A percentile compares a stretch with the other conserved stretches of the same genome.
phyloP scores from a whole-genome alignment of 495 filamentous ascomycete species.

The Penicillium canescens region DNA sequence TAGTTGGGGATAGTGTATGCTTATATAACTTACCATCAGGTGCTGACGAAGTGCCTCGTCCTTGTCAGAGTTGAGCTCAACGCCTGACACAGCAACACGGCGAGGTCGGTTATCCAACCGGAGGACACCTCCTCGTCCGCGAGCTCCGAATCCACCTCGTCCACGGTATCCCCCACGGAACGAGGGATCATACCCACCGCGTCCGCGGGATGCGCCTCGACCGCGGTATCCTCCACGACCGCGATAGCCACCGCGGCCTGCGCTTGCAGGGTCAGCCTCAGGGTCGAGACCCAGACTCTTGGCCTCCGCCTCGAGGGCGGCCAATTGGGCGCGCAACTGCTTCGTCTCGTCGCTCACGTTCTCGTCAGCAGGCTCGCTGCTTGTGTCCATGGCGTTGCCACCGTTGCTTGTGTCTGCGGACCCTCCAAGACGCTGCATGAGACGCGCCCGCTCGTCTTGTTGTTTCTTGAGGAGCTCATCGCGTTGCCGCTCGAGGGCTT shows the following conservation, averaged over 20 bases:
- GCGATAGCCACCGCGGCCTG: conserved; percentile 35
- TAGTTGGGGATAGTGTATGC: not conserved
- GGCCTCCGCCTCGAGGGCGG: conserved; percentile 82
- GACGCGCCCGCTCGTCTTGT: conserved; percentile 70
- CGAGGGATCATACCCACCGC: conserved; percentile 45
- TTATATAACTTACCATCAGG: conserved; percentile 67
- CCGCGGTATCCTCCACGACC: conserved; percentile 49
- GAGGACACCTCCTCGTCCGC: conserved; percentile 56
- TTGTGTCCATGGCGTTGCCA: conserved; percentile 11
- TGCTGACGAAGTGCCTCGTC: conserved; percentile 86
- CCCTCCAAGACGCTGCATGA: conserved; percentile 62
- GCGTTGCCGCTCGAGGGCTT: conserved; percentile 73
- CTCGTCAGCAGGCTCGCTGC: conserved; percentile 33
- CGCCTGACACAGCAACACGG: conserved; percentile 69
- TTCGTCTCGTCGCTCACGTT: conserved; percentile 61
- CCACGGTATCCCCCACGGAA: conserved; percentile 32
- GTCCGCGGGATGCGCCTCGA: conserved; percentile 55
- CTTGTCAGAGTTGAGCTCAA: conserved; percentile 66
- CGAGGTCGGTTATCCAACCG: conserved; percentile 87
- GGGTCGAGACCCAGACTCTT: conserved; percentile 73
- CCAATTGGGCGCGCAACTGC: conserved; percentile 75
- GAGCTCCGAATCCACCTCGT: conserved; percentile 30
- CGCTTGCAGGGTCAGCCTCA: conserved; percentile 31
- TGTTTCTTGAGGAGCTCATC: conserved; percentile 74
- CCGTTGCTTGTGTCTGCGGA: conserved; percentile 34